phyloP scores from a whole-genome alignment of 257 asterid genomes.

The Ehretia macrophylla region DNA sequence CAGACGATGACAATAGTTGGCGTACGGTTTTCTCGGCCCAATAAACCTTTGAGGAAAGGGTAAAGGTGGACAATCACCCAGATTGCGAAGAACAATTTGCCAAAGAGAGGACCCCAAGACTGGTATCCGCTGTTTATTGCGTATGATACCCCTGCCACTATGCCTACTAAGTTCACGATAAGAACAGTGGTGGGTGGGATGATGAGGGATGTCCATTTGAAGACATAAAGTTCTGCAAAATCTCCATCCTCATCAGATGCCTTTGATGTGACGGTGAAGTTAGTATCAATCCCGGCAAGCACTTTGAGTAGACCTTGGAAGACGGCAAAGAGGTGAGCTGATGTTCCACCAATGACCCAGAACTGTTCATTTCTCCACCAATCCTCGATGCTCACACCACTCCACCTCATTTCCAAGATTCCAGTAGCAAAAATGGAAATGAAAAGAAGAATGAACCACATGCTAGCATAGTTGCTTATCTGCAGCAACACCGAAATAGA shows the following conservation, averaged over 20 bases:
- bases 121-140: conserved; percentile 89
- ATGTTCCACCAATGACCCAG: conserved; percentile 98
- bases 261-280: conserved; percentile 85
- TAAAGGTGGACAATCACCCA: conserved; percentile 92
- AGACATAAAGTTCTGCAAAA: conserved; percentile 64
- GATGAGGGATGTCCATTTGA: conserved; percentile 87
- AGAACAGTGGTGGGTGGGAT: conserved; percentile 91
- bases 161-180: conserved; percentile 67
- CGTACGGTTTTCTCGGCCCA: conserved; percentile 82
- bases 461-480: conserved; percentile 87
- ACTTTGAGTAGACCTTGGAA: conserved; percentile 93
- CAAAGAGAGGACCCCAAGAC: conserved; percentile 89
- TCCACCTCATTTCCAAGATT: conserved; percentile 84
- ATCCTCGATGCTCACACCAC: conserved; percentile 78
- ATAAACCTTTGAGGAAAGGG: conserved; percentile 83
- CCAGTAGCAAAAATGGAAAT: conserved; percentile 75
- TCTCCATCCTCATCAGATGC: conserved; percentile 82
- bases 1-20: conserved; percentile 95
- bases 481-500: conserved; percentile 27
- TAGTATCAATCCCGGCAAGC: conserved; percentile 84
- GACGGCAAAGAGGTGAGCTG: conserved; percentile 88
- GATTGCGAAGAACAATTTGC: conserved; percentile 69
- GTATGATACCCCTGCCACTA: conserved; percentile 82
- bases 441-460: conserved; percentile 85
- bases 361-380: conserved; percentile 99